Evolutionary conservation across 257 asterid species (phyloP), one percentile per base, ranked within the genome.

Genomic region (Penstemon newberryi): DNA sequence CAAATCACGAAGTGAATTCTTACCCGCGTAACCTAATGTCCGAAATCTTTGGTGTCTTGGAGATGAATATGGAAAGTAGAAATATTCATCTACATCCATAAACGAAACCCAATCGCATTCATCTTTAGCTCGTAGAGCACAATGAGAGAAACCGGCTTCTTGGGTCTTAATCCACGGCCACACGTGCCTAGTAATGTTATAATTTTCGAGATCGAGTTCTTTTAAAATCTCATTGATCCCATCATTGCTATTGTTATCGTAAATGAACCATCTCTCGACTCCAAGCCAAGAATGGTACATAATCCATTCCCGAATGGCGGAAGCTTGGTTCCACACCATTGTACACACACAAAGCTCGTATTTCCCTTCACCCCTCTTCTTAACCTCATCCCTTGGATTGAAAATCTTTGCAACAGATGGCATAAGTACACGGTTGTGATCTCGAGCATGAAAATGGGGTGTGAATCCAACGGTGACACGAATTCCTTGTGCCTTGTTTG

Each of bases 111-210:
- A 94, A 11, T 72, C 46, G 77, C 99, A 94, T 71, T 87, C 89
- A 25, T 78, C 74, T 75, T 77, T 89, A 12, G 99, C 96, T 73
- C 91, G 75, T 7, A 94, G 81, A 41, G 96, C 95, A 67, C 99
- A 94, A 67, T 91, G 96, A 3, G 99, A 94, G 83, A 94, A 94
- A 0, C 99, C 97, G 8, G 99, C 97, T 81, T 94, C 99, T 67
- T 94, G 99, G 37, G 97, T 91, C 80, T 94, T 94, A 74, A 94
- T 81, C 99, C 99, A 94, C 0, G 98, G 98, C 99, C 99, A 94
- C 3, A 83, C 86, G 54, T 91, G 97, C 83, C 97, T 81, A 0
- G 86, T 84, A 7, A 94, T 88, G 45, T 91, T 91, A 78, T 80
- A 83, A 55, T 73, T 69, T 39, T 80, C 86, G 7, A 3, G 74